Percentiles rank a stretch among this genome's conserved stretches.
Evolutionary conservation across 257 asterid genomes (phyloP).

Genomic region (Solanum bukasovii): DNA sequence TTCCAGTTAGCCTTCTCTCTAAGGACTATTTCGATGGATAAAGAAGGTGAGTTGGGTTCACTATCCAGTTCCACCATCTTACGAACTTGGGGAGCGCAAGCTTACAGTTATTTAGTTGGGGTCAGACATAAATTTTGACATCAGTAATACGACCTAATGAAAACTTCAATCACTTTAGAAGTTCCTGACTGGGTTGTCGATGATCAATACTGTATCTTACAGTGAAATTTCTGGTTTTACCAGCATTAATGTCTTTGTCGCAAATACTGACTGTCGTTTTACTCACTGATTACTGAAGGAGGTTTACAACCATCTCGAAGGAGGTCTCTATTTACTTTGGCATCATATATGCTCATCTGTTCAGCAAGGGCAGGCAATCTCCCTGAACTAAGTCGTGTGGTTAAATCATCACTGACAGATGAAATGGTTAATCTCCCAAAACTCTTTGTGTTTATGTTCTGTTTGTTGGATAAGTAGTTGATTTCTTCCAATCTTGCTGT

Average conservation of each 20-base stretch:
- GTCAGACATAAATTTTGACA: background rate
- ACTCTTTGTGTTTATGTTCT: background rate
- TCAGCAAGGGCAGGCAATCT: slow-evolving; percentile 35
- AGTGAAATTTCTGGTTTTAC: background rate
- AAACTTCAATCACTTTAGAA: background rate
- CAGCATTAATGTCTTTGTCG: background rate
- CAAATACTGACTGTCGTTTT: background rate
- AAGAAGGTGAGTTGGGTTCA: slow-evolving; percentile 25
- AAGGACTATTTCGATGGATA: slow-evolving; percentile 25
- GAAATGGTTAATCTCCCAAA: slow-evolving; percentile 22
- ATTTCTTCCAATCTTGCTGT: background rate
- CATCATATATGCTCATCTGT: slow-evolving; percentile 38
- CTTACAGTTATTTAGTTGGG: background rate
- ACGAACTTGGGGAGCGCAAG: background rate
- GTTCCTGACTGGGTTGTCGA: background rate
- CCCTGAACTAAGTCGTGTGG: slow-evolving; percentile 21
- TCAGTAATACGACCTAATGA: background rate
- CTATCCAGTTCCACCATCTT: background rate
- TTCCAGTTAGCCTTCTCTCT: slow-evolving; percentile 46
- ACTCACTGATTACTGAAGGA: slow-evolving; percentile 18
- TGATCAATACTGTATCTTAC: background rate
- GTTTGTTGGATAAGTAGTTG: background rate
- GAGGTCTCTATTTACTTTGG: slow-evolving; percentile 42
- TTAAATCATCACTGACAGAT: slow-evolving; percentile 31
- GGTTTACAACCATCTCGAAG: slow-evolving; percentile 34